phyloP scores from a whole-genome alignment of 140 eudicot genomes.

The Ambrosia hybrid region DNA sequence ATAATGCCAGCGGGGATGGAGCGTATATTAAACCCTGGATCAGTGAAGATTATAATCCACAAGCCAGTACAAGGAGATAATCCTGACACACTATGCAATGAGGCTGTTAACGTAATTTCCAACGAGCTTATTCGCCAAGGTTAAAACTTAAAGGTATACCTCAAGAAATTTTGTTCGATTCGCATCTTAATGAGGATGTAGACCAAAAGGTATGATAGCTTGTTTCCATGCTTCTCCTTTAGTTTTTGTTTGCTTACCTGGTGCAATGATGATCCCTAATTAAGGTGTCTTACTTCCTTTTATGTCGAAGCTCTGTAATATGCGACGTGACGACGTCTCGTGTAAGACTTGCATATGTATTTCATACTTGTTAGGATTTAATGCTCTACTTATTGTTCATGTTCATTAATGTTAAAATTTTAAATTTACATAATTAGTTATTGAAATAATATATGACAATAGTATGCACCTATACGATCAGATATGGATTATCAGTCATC shows the following conservation, averaged over 20 bases:
- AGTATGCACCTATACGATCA: background rate
- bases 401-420: background rate
- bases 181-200: background rate
- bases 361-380: background rate
- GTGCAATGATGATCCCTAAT: background rate
- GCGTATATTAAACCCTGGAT: conserved; percentile 53
- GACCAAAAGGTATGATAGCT: background rate
- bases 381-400: background rate
- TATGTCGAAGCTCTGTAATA: background rate
- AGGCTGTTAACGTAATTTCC: conserved; percentile 56
- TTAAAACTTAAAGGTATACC: background rate
- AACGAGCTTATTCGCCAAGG: conserved; percentile 47
- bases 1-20: conserved; percentile 88
- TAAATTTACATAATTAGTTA: background rate
- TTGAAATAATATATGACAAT: background rate
- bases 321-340: background rate
- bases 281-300: background rate
- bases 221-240: background rate
- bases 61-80: conserved; percentile 47
- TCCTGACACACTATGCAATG: conserved; percentile 48
- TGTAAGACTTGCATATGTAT: background rate
- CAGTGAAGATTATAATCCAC: conserved; percentile 69
- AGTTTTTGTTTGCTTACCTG: background rate
- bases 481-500: background rate
- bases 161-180: background rate